Percentiles rank a stretch among this genome's conserved stretches.
phyloP scores from a whole-genome alignment of 441 rosid genomes.

The Adansonia rubrostipa region DNA sequence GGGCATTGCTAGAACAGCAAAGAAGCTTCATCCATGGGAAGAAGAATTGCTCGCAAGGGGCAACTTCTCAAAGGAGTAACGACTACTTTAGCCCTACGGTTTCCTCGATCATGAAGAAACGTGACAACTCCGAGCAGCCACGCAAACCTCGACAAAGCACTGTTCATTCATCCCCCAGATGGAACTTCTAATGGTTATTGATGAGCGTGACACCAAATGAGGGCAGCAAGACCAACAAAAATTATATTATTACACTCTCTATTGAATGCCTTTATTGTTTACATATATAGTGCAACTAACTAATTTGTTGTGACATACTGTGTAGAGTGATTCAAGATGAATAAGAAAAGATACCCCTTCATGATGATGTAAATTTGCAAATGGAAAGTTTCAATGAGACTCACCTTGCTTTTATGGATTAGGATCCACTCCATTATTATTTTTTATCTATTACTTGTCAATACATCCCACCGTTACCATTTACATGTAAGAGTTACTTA shows the following conservation, averaged over 20 bases:
- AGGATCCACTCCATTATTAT: too few relatives aligned
- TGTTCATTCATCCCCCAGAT: constrained; percentile 79
- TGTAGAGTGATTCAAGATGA: constrained; percentile 46
- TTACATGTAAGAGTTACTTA: too few relatives aligned
- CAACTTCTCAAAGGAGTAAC: constrained; percentile 80
- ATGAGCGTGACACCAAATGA: constrained; percentile 23
- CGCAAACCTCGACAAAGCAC: constrained; percentile 48
- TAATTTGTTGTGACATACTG: constrained; percentile 42
- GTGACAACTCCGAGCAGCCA: constrained; percentile 54
- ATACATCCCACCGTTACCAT: too few relatives aligned
- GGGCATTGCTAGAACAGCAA: constrained; percentile 67
- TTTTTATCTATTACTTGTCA: too few relatives aligned
- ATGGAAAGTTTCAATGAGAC: too few relatives aligned
- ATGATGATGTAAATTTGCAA: too few relatives aligned
- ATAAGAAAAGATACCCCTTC: constrained; percentile 28
- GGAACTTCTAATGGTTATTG: constrained; percentile 60
- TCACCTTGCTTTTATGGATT: too few relatives aligned
- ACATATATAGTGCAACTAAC: constrained; percentile 40
- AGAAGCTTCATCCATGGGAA: constrained; percentile 79
- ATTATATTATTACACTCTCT: constrained; percentile 37
- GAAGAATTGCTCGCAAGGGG: constrained; percentile 72
- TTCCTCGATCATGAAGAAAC: constrained; percentile 88
- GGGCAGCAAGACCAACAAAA: constrained; percentile 24
- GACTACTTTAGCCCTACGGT: constrained; percentile 94
- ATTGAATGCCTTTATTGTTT: constrained; percentile 33